Evolutionary conservation across 1,284 basidiomycete genomes (phyloP).

Genomic region (Vanrija sp.): DNA sequence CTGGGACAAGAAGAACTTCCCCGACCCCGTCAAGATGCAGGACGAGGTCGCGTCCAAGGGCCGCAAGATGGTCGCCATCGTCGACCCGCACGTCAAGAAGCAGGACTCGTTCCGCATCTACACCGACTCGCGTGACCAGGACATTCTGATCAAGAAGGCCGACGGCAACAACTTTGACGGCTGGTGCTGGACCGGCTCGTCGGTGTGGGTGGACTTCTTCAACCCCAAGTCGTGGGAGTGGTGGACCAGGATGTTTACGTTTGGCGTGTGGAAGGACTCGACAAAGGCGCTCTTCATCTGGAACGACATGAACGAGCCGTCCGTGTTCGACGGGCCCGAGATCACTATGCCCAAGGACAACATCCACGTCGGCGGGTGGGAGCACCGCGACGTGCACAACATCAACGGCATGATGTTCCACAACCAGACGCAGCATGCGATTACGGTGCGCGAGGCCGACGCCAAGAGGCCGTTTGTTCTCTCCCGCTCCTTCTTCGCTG

Average conservation of each 20-base stretch:
- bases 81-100: conserved; percentile 95
- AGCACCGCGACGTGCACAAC: conserved; percentile 79
- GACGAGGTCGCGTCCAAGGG: conserved; percentile 78
- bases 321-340: conserved; percentile 97
- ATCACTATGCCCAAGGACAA: conserved; percentile 96
- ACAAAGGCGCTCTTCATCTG: conserved; percentile 82
- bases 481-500: conserved; percentile 90
- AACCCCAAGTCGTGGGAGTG: conserved; percentile 84
- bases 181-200: conserved; percentile 97
- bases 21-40: conserved; percentile 89
- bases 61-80: conserved; percentile 95
- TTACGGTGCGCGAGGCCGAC: conserved; percentile 68
- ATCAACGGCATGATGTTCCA: conserved; percentile 55
- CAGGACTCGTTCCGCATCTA: conserved; percentile 76
- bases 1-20: conserved; percentile 89
- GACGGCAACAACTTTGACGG: conserved; percentile 87
- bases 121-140: conserved; percentile 73
- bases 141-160: conserved; percentile 74
- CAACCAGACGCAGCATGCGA: conserved; percentile 79
- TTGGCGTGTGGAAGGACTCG: conserved; percentile 53
- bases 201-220: conserved; percentile 97
- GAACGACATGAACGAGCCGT: conserved; percentile 99
- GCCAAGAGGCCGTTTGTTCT: conserved; percentile 88
- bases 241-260: conserved; percentile 83
- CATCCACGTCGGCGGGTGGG: conserved; percentile 86